Evolutionary conservation across 768 basidiomycete species (phyloP), one percentile per base, ranked within the genome.

Genomic region (Mycena galopus): DNA sequence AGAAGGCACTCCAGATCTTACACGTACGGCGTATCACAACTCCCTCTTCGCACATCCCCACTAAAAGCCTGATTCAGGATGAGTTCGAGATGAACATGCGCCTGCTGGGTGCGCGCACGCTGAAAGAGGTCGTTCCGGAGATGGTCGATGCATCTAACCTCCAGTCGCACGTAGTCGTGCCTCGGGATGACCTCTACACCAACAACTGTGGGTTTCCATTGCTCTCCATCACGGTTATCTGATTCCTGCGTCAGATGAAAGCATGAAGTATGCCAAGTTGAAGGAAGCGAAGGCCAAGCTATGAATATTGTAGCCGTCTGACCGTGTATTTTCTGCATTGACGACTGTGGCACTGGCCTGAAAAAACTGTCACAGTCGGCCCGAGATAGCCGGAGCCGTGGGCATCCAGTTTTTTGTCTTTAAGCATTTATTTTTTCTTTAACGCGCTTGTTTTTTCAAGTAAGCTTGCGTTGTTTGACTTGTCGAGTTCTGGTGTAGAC

Each of bases 51-150:
- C 16, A 47, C 10, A 1, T n/a, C 1, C 30, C 19, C 21, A 33
- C 60, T 47, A 8, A 53, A 2, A 42, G n/a, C n/a, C 50, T 23
- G 9, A 57, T 25, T 11, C 78, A 98, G 96, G 95, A 97, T 76
- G 97, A 99, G 81, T 96, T 99, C 77, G 95, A 97, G 85, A 98
- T 99, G 97, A 96, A 97, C 82, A 88, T 98, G 89, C 92, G 97
- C 19, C 86, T 99, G 2, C 82, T 99, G 32, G 97, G 97, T 9
- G 96, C 96, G 0, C 90, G 87, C 4, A 93, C 89, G 0, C 80
- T 99, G 53, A 88, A 87, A 64, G 95, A 98, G 37, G 84, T 99
- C 67, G 90, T 91, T 0, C 94, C 94, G 0, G 89, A 91, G 53
- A 97, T 99, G 97, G 95, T 99, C 10, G 96, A 98, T 73, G 91